Base-by-base conservation (phyloP, 441 rosid genomes). In the Theobroma grandiflorum region DNA sequence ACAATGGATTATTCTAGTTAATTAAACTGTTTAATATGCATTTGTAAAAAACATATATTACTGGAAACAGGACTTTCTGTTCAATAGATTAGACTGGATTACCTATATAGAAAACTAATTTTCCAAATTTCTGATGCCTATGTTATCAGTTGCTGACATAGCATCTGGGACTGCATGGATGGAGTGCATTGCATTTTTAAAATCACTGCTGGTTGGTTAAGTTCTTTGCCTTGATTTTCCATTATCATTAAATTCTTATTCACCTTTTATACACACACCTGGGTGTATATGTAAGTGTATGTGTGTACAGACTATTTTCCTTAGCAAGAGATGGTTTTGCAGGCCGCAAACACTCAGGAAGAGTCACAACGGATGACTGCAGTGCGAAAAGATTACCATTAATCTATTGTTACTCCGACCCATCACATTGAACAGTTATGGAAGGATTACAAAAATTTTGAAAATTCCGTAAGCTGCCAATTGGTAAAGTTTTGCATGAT, bases 401-500 rank as follows among this genome's bases (percentile, higher is more conserved):
- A 82, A 79, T 97, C 99, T 71, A 91, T 95, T 81, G 78, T 96
- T 82, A 95, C 95, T 76, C 99, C 98, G 1, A 95, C 88, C 78
- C 96, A 93, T 88, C 96, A 93, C 47, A 89, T 95, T 82, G 99
- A 96, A 72, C 99, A 96, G 85, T 93, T 96, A 26, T 96, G 99
- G 99, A 95, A 85, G 87, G 99, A 95, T 67, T 96, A 95, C 82
- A 98, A 94, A 85, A 87, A 85, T 90, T 96, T 96, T 58, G 99
- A 96, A 82, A 96, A 94, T 84, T 89, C 98, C 75, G 98, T 93
- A 70, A 96, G 89, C 89, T 93, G 98, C 67, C 99, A 95, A 80
- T 84, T 95, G 98, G 98, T 95, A 93, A 86, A 35, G 33, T 35
- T 82, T 55, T 40, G 69, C 68, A 33, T 76, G 72, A 70, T 77